Evolutionary conservation across 2,329 filamentous ascomycete genomes (phyloP).

Genomic region (Ophiostoma sp.): DNA sequence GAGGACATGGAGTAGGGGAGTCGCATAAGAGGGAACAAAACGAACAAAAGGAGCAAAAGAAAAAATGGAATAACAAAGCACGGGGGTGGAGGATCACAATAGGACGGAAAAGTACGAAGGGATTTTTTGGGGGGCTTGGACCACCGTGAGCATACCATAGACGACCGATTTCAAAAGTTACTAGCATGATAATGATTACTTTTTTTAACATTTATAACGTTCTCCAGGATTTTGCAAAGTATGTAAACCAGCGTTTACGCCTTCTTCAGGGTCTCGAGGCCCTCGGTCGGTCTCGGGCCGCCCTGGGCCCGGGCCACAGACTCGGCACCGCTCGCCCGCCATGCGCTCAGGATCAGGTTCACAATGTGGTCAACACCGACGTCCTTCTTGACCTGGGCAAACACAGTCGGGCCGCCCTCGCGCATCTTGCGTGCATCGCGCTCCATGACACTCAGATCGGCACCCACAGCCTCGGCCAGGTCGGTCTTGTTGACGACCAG

Average conservation of each 20-base stretch:
- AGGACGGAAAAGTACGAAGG: background rate
- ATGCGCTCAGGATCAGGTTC: constrained; percentile 81
- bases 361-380: constrained; percentile 82
- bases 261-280: constrained; percentile 43
- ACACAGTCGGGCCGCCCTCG: constrained; percentile 90
- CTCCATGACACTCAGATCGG: constrained; percentile 91
- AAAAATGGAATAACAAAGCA: too few species aligned
- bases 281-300: constrained; percentile 53
- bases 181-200: constrained; percentile 23
- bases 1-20: constrained; percentile 24
- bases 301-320: constrained; percentile 49
- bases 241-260: background rate
- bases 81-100: too few species aligned
- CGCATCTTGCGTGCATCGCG: constrained; percentile 89
- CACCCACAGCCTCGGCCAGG: constrained; percentile 81
- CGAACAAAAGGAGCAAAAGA: too few species aligned
- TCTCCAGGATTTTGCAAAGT: background rate
- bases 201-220: background rate
- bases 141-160: background rate
- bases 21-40: background rate
- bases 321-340: constrained; percentile 83
- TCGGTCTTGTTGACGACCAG: constrained; percentile 97
- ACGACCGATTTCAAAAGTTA: constrained; percentile 17
- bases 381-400: constrained; percentile 93
- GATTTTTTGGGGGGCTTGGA: background rate